These are phyloP conservation scores for Zasmidium cellare DNA, from an alignment of 2,329 filamentous ascomycete species.

Conservation along the genomic window DNA sequence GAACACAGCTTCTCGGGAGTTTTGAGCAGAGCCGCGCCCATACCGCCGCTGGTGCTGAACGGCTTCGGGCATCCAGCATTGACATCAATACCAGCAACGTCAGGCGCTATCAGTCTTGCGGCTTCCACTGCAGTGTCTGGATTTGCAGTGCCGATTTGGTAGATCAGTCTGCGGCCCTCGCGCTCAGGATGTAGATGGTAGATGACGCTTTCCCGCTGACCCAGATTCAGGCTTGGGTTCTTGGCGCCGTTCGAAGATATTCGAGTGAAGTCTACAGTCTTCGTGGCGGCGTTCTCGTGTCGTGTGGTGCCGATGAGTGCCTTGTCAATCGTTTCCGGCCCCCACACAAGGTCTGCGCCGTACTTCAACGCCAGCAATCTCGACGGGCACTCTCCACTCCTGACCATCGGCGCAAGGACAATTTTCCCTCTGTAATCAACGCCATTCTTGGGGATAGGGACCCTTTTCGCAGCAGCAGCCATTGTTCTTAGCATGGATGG, in stretches of 20 bases:
- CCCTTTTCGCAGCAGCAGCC: conserved; percentile 51
- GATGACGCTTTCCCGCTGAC: conserved; percentile 65
- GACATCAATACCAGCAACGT: conserved; percentile 93
- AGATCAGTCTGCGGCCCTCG: conserved; percentile 76
- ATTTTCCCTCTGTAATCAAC: conserved; percentile 93
- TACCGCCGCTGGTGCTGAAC: conserved; percentile 89
- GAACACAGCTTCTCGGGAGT: conserved; percentile 80
- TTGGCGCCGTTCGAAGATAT: conserved; percentile 69
- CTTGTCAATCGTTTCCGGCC: conserved; percentile 91
- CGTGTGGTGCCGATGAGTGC: conserved; percentile 86
- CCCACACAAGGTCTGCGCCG: conserved; percentile 96
- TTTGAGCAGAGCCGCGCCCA: conserved; percentile 88
- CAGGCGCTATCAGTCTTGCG: conserved; percentile 76
- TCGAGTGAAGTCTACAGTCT: conserved; percentile 82
- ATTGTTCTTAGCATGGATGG: conserved; percentile 30
- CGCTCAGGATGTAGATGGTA: conserved; percentile 78
- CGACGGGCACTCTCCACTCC: conserved; percentile 92
- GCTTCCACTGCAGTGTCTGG: conserved; percentile 81
- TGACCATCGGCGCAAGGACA: conserved; percentile 86
- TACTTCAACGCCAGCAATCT: conserved; percentile 88
- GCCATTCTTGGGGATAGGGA: conserved; percentile 82
- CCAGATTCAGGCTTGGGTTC: conserved; percentile 54
- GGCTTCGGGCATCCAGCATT: conserved; percentile 98
- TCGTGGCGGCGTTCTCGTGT: conserved; percentile 71
- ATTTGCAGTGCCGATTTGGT: conserved; percentile 86